Evolutionary conservation across 2,329 filamentous ascomycete species (phyloP).

Genomic region (Mariannaea sp.): DNA sequence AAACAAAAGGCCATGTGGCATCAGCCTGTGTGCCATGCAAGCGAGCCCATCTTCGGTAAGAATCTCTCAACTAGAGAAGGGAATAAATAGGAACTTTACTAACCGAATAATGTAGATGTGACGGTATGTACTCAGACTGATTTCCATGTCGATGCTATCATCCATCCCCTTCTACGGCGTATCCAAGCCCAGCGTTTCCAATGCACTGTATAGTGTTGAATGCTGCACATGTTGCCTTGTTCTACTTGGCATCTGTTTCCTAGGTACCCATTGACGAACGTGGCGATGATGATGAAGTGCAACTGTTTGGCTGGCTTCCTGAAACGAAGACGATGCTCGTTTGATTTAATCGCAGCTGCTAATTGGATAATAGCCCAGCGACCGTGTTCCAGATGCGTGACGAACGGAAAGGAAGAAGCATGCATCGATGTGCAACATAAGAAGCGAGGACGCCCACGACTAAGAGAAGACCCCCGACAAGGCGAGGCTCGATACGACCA

Average conservation of each 20-base stretch:
- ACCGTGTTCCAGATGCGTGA: conserved; percentile 77
- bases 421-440: conserved; percentile 87
- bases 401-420: conserved; percentile 78
- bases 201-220: not conserved
- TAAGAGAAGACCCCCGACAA: conserved; percentile 66
- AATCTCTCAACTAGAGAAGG: not conserved
- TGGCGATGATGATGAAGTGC: not conserved
- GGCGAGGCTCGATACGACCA: conserved; percentile 62
- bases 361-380: conserved; percentile 63
- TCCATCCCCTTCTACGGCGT: not conserved
- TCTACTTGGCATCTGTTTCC: not conserved
- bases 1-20: conserved; percentile 80
- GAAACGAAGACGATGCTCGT: too few species aligned
- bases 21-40: conserved; percentile 88
- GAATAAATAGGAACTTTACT: conserved; percentile 12
- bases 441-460: conserved; percentile 76
- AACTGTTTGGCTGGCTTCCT: not conserved
- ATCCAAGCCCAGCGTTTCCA: not conserved
- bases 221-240: too few species aligned
- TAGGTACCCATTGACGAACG: not conserved
- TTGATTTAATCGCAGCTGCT: conserved; percentile 35
- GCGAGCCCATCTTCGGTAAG: conserved; percentile 75
- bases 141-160: conserved; percentile 12
- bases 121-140: conserved; percentile 58
- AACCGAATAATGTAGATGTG: conserved; percentile 54